Base-by-base conservation (phyloP, 2,329 filamentous ascomycete genomes). In the Boeremia lycopersici region DNA sequence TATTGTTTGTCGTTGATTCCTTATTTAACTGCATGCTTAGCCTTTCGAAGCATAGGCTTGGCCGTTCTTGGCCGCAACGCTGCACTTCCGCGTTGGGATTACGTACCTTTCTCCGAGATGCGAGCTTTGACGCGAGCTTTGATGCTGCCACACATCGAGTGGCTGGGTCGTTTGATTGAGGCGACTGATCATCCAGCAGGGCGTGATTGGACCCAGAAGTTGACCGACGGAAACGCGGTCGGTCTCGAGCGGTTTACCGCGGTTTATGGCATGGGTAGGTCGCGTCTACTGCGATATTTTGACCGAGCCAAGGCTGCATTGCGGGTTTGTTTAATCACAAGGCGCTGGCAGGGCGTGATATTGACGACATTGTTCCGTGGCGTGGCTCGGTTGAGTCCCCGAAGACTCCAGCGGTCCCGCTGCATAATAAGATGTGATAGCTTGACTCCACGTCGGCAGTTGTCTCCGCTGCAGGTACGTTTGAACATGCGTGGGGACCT, bases 21-120 rank as follows among this genome's bases (percentile, higher is more conserved):
- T 56, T 47, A 50, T 56, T 50, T 51, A 50, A 45, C 42, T 39
- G 30, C 53, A 19, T 40, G 53, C 53, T 50, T 47, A 35, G 47
- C 53, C 42, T 12, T 30, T 51, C 34, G 31, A 51, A 43, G 53
- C 48, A 23, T 38, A 47, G 25, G 33, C 53, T 51, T 56, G 48
- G 53, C 47, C 53, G 53, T 51, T 51, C 47, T 56, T 56, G 43
- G 42, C 53, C 53, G 52, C 46, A 46, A 43, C 25, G 28, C 47
- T 38, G 26, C 36, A 50, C 41, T 38, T 40, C 34, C 41, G 26
- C 33, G 38, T 47, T 46, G 17, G 38, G 13, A 43, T 56, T 56
- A 56, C 53, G 53, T 56, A 56, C 13, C 43, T 43, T 56, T 45
- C 53, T 48, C 53, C 53, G 53, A 56, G 53, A 46, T 55, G 46